A percentile compares a stretch with the other conserved stretches of the same genome.
Evolutionary conservation across 345 rosid species (phyloP).

Genomic region (Garcia nutans): DNA sequence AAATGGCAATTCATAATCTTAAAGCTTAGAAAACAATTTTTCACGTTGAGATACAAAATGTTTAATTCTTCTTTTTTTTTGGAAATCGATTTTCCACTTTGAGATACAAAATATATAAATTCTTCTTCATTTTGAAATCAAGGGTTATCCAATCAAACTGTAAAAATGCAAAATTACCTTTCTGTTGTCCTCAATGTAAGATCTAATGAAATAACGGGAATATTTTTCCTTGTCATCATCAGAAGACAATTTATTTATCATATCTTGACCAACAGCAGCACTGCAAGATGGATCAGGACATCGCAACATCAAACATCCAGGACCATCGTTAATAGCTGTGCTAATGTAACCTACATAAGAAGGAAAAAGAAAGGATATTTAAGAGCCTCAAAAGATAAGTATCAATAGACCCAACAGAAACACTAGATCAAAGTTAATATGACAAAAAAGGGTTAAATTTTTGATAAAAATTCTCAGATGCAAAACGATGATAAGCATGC

Average conservation of each 20-base stretch:
- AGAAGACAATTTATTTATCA: slow-evolving; percentile 30
- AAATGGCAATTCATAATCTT: background rate
- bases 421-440: background rate
- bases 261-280: slow-evolving; percentile 40
- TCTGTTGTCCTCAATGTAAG: slow-evolving; percentile 40
- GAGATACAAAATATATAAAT: background rate
- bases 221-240: slow-evolving; percentile 32
- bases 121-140: background rate
- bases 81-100: background rate
- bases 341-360: slow-evolving; percentile 28
- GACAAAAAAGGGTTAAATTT: too few species aligned
- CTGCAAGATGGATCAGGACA: slow-evolving; percentile 41
- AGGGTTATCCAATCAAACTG: background rate
- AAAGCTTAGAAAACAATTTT: background rate
- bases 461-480: background rate
- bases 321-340: slow-evolving; percentile 41
- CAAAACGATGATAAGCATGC: background rate
- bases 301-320: slow-evolving; percentile 42
- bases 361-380: background rate
- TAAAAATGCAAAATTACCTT: slow-evolving; percentile 22
- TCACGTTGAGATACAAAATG: background rate
- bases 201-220: slow-evolving; percentile 31
- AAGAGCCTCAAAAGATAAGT: background rate
- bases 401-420: background rate
- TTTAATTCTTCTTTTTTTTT: background rate